phyloP scores from a whole-genome alignment of 1,284 basidiomycete species.

The Apiotrichum siamense region DNA sequence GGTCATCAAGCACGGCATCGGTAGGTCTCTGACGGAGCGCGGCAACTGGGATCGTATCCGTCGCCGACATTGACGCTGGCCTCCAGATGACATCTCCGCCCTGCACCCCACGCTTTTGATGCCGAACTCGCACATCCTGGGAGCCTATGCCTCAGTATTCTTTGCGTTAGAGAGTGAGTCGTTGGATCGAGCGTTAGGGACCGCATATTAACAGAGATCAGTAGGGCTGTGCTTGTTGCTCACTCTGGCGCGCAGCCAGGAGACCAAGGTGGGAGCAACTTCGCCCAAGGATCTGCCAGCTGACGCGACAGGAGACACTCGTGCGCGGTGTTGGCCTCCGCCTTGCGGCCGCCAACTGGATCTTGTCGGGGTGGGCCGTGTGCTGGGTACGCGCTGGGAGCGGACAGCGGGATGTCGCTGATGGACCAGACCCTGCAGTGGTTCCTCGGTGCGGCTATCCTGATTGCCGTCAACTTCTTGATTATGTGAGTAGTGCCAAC shows the following conservation, averaged over 20 bases:
- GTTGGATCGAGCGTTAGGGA: background rate
- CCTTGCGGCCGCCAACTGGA: slow-evolving; percentile 71
- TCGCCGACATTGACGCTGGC: background rate
- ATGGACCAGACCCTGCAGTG: slow-evolving; percentile 41
- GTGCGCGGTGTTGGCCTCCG: slow-evolving; percentile 70
- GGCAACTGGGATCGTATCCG: no score
- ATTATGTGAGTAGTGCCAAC: slow-evolving; percentile 32
- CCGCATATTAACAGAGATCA: slow-evolving; percentile 39
- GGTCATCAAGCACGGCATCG: slow-evolving; percentile 43
- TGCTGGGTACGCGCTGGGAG: slow-evolving; percentile 57
- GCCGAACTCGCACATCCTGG: slow-evolving; percentile 60
- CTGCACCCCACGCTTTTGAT: slow-evolving; percentile 66
- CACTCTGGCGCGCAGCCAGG: slow-evolving; percentile 61
- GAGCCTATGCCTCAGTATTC: slow-evolving; percentile 57
- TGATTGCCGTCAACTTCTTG: slow-evolving; percentile 42
- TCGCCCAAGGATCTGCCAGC: background rate
- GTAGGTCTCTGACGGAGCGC: slow-evolving; percentile 18
- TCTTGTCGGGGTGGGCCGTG: slow-evolving; percentile 76
- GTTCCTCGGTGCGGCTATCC: slow-evolving; percentile 41
- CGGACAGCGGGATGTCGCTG: slow-evolving; percentile 17
- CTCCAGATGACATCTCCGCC: slow-evolving; percentile 55
- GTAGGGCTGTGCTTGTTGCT: slow-evolving; percentile 76
- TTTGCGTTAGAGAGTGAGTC: slow-evolving; percentile 42
- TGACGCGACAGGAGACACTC: slow-evolving; percentile 54
- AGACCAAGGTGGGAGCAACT: slow-evolving; percentile 62